Conservation (phyloP, 306 rosid species). For the Herpetospermum pedunculosum region DNA sequence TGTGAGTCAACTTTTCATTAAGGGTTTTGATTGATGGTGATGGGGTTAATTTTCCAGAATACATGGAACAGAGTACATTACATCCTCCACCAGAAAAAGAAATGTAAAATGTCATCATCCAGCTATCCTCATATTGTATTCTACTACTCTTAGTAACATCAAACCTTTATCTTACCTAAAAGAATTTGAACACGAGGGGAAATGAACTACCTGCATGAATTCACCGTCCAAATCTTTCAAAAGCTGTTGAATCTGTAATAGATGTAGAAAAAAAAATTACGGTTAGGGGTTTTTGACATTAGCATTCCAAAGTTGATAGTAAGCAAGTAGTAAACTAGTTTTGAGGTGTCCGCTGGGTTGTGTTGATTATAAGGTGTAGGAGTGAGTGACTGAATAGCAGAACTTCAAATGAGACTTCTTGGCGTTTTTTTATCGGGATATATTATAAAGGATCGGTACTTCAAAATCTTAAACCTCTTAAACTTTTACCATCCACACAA, state of each 20-base stretch:
- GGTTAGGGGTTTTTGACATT: background rate
- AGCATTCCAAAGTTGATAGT: background rate
- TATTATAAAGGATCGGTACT: too few species aligned
- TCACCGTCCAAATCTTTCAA: constrained; percentile 76
- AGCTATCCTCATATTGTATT: background rate
- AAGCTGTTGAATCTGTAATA: constrained; percentile 63
- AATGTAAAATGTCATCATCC: too few species aligned
- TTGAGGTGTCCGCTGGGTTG: background rate
- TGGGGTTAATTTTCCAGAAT: too few species aligned
- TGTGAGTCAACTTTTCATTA: too few species aligned
- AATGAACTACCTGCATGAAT: constrained; percentile 56
- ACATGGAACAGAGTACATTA: background rate
- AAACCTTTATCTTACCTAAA: background rate
- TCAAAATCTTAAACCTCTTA: too few species aligned
- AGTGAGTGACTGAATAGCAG: background rate
- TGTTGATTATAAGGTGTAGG: too few species aligned
- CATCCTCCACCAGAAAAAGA: too few species aligned
- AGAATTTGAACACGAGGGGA: constrained; percentile 4
- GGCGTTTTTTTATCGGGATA: too few species aligned
- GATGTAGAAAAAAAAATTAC: constrained; percentile 12
- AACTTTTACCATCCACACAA: background rate
- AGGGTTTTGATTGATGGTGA: too few species aligned
- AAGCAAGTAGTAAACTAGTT: background rate
- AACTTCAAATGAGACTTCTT: background rate
- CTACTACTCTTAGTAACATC: background rate